A percentile compares a stretch with the other conserved stretches of the same genome.
Evolutionary conservation across 2,329 filamentous ascomycete genomes (phyloP).

Genomic region (Epichloe typhina): DNA sequence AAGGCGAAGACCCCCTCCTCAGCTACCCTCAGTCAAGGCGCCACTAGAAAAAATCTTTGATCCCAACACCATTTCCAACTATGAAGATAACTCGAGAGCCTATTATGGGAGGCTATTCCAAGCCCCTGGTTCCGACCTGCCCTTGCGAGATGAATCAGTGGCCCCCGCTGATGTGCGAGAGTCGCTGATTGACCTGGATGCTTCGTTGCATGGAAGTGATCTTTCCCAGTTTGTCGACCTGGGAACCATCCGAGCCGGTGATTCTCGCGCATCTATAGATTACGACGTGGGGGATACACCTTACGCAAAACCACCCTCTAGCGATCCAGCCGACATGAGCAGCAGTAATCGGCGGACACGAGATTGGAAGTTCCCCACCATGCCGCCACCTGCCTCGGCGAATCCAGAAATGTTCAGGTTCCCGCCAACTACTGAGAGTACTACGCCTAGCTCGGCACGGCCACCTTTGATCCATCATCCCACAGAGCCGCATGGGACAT

Average conservation of each 20-base stretch:
- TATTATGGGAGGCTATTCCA: slow-evolving; percentile 41
- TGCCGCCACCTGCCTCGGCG: slow-evolving; percentile 36
- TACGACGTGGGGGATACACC: slow-evolving; percentile 32
- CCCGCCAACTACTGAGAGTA: slow-evolving; percentile 25
- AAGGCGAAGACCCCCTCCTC: slow-evolving; percentile 43
- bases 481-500: slow-evolving; percentile 35
- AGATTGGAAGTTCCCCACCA: slow-evolving; percentile 47
- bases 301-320: slow-evolving; percentile 37
- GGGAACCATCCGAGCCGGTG: slow-evolving; percentile 43
- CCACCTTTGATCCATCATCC: slow-evolving; percentile 36
- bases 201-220: slow-evolving; percentile 41
- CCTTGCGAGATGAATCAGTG: slow-evolving; percentile 42
- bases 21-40: slow-evolving; percentile 41
- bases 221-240: slow-evolving; percentile 47
- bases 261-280: slow-evolving; percentile 33
- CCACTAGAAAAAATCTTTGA: slow-evolving; percentile 54
- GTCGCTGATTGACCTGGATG: slow-evolving; percentile 52
- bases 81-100: slow-evolving; percentile 47
- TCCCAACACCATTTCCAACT: slow-evolving; percentile 50
- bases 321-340: slow-evolving; percentile 41
- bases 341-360: slow-evolving; percentile 37
- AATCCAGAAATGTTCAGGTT: slow-evolving; percentile 41
- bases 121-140: slow-evolving; percentile 38
- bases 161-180: slow-evolving; percentile 39
- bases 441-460: slow-evolving; percentile 20